Evolutionary conservation across 495 filamentous ascomycete species (phyloP).

Genomic region (Aspergillus biplanus): DNA sequence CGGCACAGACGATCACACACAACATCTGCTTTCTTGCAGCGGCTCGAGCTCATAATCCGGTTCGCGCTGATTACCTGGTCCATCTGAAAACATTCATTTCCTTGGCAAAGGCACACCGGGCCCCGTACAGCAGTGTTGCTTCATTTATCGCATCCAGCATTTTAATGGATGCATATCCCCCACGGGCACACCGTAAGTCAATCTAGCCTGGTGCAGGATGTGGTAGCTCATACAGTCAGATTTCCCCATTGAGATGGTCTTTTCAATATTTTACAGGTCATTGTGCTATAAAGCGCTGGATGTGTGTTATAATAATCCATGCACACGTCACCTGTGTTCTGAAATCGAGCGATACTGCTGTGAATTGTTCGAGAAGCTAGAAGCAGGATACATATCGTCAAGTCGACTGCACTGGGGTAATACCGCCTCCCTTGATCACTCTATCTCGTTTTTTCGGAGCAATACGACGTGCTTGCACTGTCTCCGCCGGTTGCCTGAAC

Average conservation of each 20-base stretch:
- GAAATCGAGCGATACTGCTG: constrained; percentile 21
- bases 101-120: constrained; percentile 11
- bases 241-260: background rate
- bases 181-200: constrained; percentile 34
- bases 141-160: constrained; percentile 33
- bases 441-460: constrained; percentile 9
- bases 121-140: constrained; percentile 21
- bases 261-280: constrained; percentile 20
- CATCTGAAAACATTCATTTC: constrained; percentile 27
- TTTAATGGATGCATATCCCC: constrained; percentile 33
- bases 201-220: constrained; percentile 13
- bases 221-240: background rate
- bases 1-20: constrained; percentile 18
- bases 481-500: constrained; percentile 29
- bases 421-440: constrained; percentile 10
- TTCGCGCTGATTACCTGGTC: constrained; percentile 22
- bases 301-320: constrained; percentile 14
- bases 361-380: constrained; percentile 13
- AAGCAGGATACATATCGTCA: constrained; percentile 17
- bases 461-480: constrained; percentile 31
- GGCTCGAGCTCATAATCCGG: constrained; percentile 16
- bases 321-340: constrained; percentile 17
- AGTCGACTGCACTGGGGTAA: constrained; percentile 12
- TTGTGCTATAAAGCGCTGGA: constrained; percentile 22
- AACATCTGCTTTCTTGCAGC: constrained; percentile 30